These are phyloP conservation scores for Salvia hispanica DNA, from an alignment of 257 asterid species.

Conservation along the genomic window DNA sequence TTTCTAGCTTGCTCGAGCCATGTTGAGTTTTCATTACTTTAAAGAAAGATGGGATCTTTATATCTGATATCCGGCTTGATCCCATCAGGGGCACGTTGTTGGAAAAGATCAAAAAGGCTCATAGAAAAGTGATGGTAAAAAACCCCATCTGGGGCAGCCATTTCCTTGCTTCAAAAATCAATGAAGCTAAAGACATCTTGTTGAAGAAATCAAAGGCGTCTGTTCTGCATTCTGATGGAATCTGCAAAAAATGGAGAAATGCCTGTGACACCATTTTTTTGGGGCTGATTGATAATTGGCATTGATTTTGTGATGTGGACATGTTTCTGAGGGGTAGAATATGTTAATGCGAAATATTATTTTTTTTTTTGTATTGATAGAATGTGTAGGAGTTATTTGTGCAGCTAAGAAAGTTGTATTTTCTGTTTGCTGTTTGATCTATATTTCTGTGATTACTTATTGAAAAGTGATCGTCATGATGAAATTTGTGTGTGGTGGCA, in stretches of 20 bases:
- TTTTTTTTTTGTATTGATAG: too few relatives aligned
- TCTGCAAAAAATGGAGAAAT: neutral
- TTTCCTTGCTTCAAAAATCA: constrained; percentile 81
- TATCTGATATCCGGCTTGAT: neutral
- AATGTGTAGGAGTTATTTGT: too few relatives aligned
- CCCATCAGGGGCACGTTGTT: constrained; percentile 36
- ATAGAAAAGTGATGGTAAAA: constrained; percentile 79
- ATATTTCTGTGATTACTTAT: too few relatives aligned
- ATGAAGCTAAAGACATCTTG: constrained; percentile 77
- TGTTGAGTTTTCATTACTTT: too few relatives aligned
- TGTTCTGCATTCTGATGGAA: constrained; percentile 53
- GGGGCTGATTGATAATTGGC: too few relatives aligned
- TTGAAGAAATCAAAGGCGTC: constrained; percentile 42
- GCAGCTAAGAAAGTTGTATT: too few relatives aligned
- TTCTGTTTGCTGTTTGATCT: too few relatives aligned
- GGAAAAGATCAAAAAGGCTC: constrained; percentile 75
- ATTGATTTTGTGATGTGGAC: too few relatives aligned
- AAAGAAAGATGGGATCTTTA: neutral
- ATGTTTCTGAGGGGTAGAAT: too few relatives aligned
- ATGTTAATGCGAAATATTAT: too few relatives aligned
- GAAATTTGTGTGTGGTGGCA: too few relatives aligned
- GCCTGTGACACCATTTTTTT: neutral
- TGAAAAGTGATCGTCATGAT: too few relatives aligned
- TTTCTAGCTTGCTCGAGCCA: neutral
- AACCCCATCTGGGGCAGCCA: constrained; percentile 94